Percentiles rank a stretch among this genome's conserved stretches.
These are phyloP conservation scores for Pseudopyrenochaeta lycopersici DNA, from an alignment of 2,329 filamentous ascomycete genomes.

Conservation along the genomic window DNA sequence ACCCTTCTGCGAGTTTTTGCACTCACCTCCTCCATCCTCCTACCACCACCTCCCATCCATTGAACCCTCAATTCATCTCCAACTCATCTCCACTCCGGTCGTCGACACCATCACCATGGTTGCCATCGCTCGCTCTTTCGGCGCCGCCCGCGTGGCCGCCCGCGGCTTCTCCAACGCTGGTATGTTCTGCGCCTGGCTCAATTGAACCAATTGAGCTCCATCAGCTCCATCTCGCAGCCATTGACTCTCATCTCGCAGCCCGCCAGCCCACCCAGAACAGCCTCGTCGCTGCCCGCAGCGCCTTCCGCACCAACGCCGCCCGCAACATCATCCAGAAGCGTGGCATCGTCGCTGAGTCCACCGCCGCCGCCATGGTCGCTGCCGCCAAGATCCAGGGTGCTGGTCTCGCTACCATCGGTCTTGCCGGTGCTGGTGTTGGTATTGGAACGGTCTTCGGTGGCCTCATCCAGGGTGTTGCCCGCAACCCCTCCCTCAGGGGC, in stretches of 20 bases:
- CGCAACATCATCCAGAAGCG: constrained; percentile 52
- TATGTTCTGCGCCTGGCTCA: constrained; percentile 48
- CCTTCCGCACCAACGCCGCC: constrained; percentile 52
- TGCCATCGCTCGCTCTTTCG: constrained; percentile 52
- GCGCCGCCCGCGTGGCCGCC: constrained; percentile 52
- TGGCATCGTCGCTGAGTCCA: constrained; percentile 53
- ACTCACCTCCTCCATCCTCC: constrained; percentile 37
- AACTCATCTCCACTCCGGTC: constrained; percentile 50
- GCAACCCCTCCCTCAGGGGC: constrained; percentile 92
- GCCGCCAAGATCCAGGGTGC: constrained; percentile 55
- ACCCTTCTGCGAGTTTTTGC: constrained; percentile 29
- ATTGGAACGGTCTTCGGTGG: constrained; percentile 94
- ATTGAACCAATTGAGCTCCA: constrained; percentile 44
- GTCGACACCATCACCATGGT: constrained; percentile 50
- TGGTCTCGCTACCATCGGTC: constrained; percentile 80
- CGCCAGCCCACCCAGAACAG: constrained; percentile 47
- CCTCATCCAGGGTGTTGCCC: constrained; percentile 87
- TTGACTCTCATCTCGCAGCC: constrained; percentile 45
- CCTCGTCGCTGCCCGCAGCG: constrained; percentile 51
- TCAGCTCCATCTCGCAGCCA: constrained; percentile 38
- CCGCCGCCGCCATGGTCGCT: constrained; percentile 53
- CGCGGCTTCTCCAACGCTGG: constrained; percentile 51
- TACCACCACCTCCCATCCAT: constrained; percentile 41
- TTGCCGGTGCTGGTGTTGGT: constrained; percentile 92
- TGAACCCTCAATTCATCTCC: constrained; percentile 49